Evolutionary conservation across 768 basidiomycete genomes (phyloP).

Genomic region (Tulasnella sp.): DNA sequence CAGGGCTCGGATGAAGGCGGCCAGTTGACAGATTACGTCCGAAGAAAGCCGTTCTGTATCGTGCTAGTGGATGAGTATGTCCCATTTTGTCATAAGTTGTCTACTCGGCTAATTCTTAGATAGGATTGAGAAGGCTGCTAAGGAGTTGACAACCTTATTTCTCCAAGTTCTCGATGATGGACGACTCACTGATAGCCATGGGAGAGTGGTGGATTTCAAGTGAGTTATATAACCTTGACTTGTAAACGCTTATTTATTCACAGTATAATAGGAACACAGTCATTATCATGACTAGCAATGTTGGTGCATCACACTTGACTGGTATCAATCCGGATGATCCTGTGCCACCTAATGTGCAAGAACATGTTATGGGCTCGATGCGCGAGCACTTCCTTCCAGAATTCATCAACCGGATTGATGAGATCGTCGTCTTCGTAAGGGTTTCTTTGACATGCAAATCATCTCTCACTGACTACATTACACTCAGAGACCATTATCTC

Average conservation of each 20-base stretch:
- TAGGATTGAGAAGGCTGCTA: constrained; percentile 3
- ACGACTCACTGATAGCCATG: constrained; percentile 1
- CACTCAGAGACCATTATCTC: constrained; percentile 62
- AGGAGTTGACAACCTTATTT: background rate
- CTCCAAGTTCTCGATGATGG: constrained; percentile 11
- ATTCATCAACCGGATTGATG: constrained; percentile 81
- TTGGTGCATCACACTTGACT: too few species aligned
- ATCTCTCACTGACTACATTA: constrained; percentile 14
- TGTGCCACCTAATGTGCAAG: too few species aligned
- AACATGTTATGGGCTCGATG: constrained; percentile 65
- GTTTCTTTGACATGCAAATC: background rate
- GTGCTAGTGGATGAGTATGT: constrained; percentile 59
- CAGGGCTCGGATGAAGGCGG: constrained; percentile 84
- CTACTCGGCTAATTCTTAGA: background rate
- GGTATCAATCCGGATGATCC: too few species aligned
- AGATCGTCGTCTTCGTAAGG: constrained; percentile 35
- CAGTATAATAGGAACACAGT: constrained; percentile 74
- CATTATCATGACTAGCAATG: constrained; percentile 87
- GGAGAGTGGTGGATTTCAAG: background rate
- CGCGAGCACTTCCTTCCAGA: constrained; percentile 81
- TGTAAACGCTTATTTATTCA: background rate
- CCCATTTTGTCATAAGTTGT: background rate
- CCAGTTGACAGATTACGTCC: constrained; percentile 84
- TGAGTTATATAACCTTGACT: background rate
- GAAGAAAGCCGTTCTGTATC: constrained; percentile 79